phyloP scores from a whole-genome alignment of 2,329 filamentous ascomycete genomes.

The Aspergillus clavatus region DNA sequence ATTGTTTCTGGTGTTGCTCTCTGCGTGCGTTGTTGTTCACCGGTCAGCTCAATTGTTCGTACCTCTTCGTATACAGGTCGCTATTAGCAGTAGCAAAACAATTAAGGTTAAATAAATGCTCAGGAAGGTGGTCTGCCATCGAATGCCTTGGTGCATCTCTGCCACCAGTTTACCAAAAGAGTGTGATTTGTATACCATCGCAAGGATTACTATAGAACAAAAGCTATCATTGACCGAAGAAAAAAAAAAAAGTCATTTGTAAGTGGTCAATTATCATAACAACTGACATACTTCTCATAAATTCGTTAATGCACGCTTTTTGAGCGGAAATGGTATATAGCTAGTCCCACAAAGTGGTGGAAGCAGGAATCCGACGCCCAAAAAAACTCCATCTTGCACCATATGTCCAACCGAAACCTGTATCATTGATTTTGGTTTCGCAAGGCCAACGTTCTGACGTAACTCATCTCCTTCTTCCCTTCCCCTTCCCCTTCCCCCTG shows the following conservation, averaged over 20 bases:
- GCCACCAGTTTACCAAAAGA: too few relatives aligned
- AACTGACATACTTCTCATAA: neutral
- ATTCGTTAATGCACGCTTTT: neutral
- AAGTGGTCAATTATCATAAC: too few relatives aligned
- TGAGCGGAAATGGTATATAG: neutral
- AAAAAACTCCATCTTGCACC: neutral
- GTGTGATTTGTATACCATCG: too few relatives aligned
- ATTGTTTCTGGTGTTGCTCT: neutral
- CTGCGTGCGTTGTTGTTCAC: neutral
- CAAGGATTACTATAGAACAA: too few relatives aligned
- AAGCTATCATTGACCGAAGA: too few relatives aligned
- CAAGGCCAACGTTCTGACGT: neutral
- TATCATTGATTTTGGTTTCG: neutral
- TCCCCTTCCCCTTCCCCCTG: slow-evolving; percentile 33
- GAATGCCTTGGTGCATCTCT: too few relatives aligned
- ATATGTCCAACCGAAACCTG: neutral
- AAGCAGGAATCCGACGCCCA: neutral
- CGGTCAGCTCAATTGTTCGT: too few relatives aligned
- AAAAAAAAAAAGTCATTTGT: too few relatives aligned
- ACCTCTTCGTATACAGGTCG: too few relatives aligned
- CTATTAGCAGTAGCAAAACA: too few relatives aligned
- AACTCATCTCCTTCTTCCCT: slow-evolving; percentile 24
- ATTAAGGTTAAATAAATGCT: too few relatives aligned
- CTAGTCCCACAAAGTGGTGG: neutral
- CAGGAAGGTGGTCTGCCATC: too few relatives aligned